These are phyloP conservation scores for Fistulinella cinereoalba DNA, from an alignment of 1,284 basidiomycete genomes.

Conservation along the genomic window DNA sequence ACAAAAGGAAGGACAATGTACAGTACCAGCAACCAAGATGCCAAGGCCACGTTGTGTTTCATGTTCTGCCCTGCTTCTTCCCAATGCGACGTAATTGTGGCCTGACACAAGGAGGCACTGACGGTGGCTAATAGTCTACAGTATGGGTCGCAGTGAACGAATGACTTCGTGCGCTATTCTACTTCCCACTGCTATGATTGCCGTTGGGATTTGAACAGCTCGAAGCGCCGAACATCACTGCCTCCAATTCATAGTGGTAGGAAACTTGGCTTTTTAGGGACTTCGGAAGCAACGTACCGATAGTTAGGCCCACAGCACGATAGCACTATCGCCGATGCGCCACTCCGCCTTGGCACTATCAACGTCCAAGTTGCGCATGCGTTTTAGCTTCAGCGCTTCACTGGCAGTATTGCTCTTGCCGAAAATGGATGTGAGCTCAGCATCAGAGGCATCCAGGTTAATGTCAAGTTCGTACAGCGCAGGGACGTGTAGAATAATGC, in stretches of 20 bases:
- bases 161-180: not conserved
- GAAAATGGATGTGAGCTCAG: constrained; percentile 39
- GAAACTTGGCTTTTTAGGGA: not conserved
- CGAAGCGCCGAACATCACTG: constrained; percentile 7
- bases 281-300: constrained; percentile 1
- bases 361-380: constrained; percentile 55
- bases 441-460: constrained; percentile 50
- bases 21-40: not conserved
- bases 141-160: not conserved
- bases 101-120: constrained; percentile 10
- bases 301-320: constrained; percentile 43
- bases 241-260: not conserved
- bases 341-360: constrained; percentile 63
- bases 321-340: constrained; percentile 48
- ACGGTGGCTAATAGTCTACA: constrained; percentile 1
- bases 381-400: constrained; percentile 48
- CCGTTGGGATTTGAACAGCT: not conserved
- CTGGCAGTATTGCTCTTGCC: constrained; percentile 16
- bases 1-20: not conserved
- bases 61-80: not conserved
- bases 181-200: not conserved
- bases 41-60: too few relatives aligned
- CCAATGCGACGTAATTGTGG: constrained; percentile 1
- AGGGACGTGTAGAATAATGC: constrained; percentile 52
- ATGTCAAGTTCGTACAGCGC: constrained; percentile 50